Conservation (phyloP, 768 basidiomycete genomes). For the Nidularia sp. region DNA sequence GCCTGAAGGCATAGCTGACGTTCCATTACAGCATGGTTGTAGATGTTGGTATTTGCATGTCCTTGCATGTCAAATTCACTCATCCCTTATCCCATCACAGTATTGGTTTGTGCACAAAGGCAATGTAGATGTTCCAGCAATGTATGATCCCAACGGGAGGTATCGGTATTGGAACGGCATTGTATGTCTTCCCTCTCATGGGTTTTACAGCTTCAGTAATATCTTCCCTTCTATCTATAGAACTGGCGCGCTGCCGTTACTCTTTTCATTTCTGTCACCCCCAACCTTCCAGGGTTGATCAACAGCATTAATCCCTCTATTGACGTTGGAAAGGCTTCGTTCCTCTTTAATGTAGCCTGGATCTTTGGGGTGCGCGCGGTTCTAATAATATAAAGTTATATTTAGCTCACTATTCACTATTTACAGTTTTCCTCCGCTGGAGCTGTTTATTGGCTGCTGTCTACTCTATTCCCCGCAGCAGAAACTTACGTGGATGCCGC, state of each 20-base stretch:
- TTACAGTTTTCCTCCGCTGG: slow-evolving; percentile 33
- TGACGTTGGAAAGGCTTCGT: slow-evolving; percentile 50
- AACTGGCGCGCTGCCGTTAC: slow-evolving; percentile 81
- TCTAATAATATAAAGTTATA: neutral
- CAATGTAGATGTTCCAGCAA: slow-evolving; percentile 76
- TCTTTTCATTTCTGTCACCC: slow-evolving; percentile 62
- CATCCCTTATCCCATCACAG: slow-evolving; percentile 23
- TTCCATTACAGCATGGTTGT: slow-evolving; percentile 32
- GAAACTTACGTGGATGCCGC: slow-evolving; percentile 36
- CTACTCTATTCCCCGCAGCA: slow-evolving; percentile 31
- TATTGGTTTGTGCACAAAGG: slow-evolving; percentile 77
- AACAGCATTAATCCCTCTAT: slow-evolving; percentile 67
- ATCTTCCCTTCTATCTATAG: slow-evolving; percentile 24
- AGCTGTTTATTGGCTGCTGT: slow-evolving; percentile 30
- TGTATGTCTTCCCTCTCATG: slow-evolving; percentile 35
- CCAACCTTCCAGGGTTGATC: slow-evolving; percentile 74
- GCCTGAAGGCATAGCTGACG: neutral
- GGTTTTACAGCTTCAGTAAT: neutral
- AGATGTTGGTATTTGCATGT: slow-evolving; percentile 28
- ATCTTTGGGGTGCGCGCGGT: slow-evolving; percentile 59
- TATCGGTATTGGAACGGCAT: slow-evolving; percentile 77
- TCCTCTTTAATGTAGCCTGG: slow-evolving; percentile 72
- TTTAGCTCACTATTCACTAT: neutral
- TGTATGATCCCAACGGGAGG: slow-evolving; percentile 77
- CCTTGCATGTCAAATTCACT: neutral